phyloP scores from a whole-genome alignment of 805 yeast species.

The Blastobotrys muscicola region DNA sequence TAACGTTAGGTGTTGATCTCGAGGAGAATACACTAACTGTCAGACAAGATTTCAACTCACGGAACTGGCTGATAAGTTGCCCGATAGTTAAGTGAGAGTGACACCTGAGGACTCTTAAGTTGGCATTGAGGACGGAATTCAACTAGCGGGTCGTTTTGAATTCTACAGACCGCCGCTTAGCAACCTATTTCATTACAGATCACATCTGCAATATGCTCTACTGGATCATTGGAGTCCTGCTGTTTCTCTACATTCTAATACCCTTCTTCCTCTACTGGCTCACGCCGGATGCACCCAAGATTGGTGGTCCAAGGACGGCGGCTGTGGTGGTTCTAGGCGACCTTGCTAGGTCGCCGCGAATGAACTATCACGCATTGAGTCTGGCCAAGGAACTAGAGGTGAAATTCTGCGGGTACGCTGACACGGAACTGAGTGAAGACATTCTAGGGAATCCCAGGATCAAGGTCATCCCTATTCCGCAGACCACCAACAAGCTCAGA shows the following conservation, averaged over 20 bases:
- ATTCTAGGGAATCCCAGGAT: constrained; percentile 20
- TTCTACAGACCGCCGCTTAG: no score
- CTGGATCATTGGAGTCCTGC: constrained; percentile 10
- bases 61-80: no score
- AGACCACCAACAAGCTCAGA: constrained; percentile 13
- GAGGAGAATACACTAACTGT: no score
- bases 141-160: no score
- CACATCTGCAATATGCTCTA: neutral
- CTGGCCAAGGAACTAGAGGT: constrained; percentile 60
- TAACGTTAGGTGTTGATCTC: no score
- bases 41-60: no score
- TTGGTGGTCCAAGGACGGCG: constrained; percentile 38
- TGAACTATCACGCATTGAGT: constrained; percentile 80
- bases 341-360: constrained; percentile 89
- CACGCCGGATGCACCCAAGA: constrained; percentile 6
- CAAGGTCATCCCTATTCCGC: constrained; percentile 24
- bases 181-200: no score
- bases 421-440: constrained; percentile 13
- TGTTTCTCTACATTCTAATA: constrained; percentile 13
- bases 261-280: constrained; percentile 14
- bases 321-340: constrained; percentile 85
- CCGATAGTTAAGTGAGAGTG: no score
- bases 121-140: no score
- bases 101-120: no score
- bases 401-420: constrained; percentile 68